Evolutionary conservation across 768 basidiomycete genomes (phyloP).

Genomic region (Cystobasidiopsis lactophilus): DNA sequence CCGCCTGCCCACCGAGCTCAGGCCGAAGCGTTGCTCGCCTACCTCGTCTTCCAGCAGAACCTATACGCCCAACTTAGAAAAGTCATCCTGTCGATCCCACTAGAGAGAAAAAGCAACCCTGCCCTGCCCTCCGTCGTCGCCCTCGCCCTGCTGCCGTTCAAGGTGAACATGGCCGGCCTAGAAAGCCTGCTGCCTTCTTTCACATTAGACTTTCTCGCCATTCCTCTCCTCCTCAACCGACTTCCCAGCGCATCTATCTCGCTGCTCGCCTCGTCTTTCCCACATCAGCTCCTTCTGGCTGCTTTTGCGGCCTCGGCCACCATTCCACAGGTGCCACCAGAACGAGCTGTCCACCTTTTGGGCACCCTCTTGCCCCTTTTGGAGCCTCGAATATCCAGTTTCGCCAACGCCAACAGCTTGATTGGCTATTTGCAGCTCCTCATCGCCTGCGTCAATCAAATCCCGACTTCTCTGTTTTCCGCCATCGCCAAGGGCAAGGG

Average conservation of each 20-base stretch:
- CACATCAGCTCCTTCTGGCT: not conserved
- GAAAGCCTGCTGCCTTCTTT: not conserved
- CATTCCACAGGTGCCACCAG: not conserved
- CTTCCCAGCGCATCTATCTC: not conserved
- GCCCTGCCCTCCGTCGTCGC: constrained; percentile 1
- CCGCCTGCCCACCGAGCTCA: not conserved
- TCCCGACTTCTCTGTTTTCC: constrained; percentile 1
- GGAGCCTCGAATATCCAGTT: not conserved
- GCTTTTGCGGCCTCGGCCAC: not conserved
- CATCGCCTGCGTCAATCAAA: not conserved
- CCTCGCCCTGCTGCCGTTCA: constrained; percentile 2
- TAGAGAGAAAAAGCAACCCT: not conserved
- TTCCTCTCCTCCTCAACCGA: not conserved
- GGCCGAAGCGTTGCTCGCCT: not conserved
- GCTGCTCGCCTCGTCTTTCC: not conserved
- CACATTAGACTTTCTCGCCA: not conserved
- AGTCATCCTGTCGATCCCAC: constrained; percentile 4
- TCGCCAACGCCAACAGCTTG: not conserved
- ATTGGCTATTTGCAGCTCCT: not conserved
- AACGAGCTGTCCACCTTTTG: not conserved
- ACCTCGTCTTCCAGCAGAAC: constrained; percentile 3
- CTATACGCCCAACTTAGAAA: not conserved
- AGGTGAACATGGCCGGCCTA: not conserved
- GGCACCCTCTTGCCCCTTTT: not conserved
- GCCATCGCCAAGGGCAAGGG: constrained; percentile 1